phyloP scores from a whole-genome alignment of 1,284 basidiomycete genomes.

The Trametes pubescens region DNA sequence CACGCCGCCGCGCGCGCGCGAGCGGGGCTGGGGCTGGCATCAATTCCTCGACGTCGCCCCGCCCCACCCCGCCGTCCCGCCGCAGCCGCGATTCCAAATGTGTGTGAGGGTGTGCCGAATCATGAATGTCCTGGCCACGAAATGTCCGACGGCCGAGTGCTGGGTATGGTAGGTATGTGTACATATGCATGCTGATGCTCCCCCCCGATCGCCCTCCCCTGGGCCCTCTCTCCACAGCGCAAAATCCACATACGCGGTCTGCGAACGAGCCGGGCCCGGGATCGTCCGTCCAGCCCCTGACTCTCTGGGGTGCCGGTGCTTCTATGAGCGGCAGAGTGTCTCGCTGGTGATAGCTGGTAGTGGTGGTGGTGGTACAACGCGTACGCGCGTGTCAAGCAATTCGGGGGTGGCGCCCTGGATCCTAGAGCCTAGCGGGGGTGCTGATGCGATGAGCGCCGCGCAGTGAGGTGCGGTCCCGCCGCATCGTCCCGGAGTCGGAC shows the following conservation, averaged over 20 bases:
- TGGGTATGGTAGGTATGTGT: background rate
- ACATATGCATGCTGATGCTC: background rate
- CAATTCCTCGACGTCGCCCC: background rate
- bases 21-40: background rate
- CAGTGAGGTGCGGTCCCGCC: constrained; percentile 12
- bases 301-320: no score
- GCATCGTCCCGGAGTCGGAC: background rate
- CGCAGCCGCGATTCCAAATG: background rate
- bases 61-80: background rate
- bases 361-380: constrained; percentile 16
- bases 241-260: background rate
- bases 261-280: background rate
- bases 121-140: constrained; percentile 12
- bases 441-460: constrained; percentile 7
- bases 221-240: background rate
- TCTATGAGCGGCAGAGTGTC: background rate
- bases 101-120: background rate
- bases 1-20: background rate
- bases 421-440: background rate
- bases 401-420: constrained; percentile 2
- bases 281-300: constrained; percentile 5
- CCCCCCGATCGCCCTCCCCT: background rate
- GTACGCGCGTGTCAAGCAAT: background rate
- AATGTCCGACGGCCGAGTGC: constrained; percentile 16
- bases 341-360: constrained; percentile 10